Percentiles rank a stretch among this genome's conserved stretches.
These are phyloP conservation scores for Solanum hybrid DNA, from an alignment of 305 asterid genomes.

Conservation along the genomic window DNA sequence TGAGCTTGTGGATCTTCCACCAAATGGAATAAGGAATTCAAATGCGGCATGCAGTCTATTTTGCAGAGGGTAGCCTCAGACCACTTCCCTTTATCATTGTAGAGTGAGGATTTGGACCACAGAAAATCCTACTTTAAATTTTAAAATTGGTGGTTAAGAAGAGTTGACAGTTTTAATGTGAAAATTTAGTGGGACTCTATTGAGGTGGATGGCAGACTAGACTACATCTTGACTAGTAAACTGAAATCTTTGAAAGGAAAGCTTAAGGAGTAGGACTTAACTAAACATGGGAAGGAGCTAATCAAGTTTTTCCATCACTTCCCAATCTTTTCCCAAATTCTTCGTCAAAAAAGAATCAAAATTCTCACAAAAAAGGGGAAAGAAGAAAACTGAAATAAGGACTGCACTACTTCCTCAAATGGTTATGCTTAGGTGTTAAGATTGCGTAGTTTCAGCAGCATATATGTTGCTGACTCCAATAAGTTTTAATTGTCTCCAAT, in stretches of 20 bases:
- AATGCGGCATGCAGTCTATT: background rate
- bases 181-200: background rate
- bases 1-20: background rate
- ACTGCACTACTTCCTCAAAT: background rate
- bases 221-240: background rate
- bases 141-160: background rate
- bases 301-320: background rate
- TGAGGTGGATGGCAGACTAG: background rate
- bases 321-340: background rate
- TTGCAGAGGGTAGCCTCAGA: background rate
- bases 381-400: background rate
- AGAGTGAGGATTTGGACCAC: background rate
- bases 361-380: background rate
- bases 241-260: background rate
- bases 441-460: background rate
- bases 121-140: background rate
- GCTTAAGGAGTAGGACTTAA: background rate
- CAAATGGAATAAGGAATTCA: background rate
- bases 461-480: background rate
- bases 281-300: background rate
- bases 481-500: background rate
- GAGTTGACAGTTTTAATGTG: background rate
- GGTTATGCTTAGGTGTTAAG: background rate
- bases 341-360: background rate
- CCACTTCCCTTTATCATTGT: background rate